A percentile compares a stretch with the other conserved stretches of the same genome.
These are phyloP conservation scores for Picocystis salinarum DNA, from an alignment of 139 green algal species.

Conservation along the genomic window DNA sequence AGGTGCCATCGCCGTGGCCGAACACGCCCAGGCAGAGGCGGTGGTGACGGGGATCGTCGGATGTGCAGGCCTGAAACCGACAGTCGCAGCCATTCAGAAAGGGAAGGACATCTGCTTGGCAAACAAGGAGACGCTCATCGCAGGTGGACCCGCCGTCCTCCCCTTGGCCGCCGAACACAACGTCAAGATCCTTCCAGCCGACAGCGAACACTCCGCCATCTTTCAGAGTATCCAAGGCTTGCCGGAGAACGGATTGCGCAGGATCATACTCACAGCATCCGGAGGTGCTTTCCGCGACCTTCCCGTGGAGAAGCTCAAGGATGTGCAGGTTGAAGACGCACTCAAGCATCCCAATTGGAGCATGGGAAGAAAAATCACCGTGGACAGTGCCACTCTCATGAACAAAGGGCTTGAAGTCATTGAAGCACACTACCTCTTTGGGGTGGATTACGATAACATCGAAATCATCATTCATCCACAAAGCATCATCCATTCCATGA, in stretches of 20 bases:
- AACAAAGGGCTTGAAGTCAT: conserved; percentile 97
- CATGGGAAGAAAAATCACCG: conserved; percentile 97
- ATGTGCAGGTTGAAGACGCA: conserved; percentile 30
- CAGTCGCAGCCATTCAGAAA: conserved; percentile 74
- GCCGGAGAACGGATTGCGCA: conserved; percentile 74
- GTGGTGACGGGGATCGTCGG: conserved; percentile 83
- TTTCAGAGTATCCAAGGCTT: conserved; percentile 92
- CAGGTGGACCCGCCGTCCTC: conserved; percentile 80
- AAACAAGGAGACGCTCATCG: conserved; percentile 99
- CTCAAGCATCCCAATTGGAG: conserved; percentile 83
- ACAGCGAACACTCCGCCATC: conserved; percentile 92
- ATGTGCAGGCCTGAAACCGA: conserved; percentile 88
- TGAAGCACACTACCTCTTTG: conserved; percentile 97
- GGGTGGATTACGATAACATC: conserved; percentile 91
- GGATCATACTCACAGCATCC: conserved; percentile 93
- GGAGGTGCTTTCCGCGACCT: conserved; percentile 94
- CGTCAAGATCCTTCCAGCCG: conserved; percentile 86
- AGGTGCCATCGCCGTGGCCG: not conserved
- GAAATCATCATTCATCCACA: conserved; percentile 98
- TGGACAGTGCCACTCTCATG: conserved; percentile 94
- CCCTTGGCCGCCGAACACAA: conserved; percentile 74
- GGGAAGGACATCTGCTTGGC: conserved; percentile 98
- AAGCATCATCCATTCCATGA: conserved; percentile 99
- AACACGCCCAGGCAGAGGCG: conserved; percentile 11
- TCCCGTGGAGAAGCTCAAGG: conserved; percentile 70